Conservation (phyloP, 2,329 filamentous ascomycete species). For the Cladosporium sp. region DNA sequence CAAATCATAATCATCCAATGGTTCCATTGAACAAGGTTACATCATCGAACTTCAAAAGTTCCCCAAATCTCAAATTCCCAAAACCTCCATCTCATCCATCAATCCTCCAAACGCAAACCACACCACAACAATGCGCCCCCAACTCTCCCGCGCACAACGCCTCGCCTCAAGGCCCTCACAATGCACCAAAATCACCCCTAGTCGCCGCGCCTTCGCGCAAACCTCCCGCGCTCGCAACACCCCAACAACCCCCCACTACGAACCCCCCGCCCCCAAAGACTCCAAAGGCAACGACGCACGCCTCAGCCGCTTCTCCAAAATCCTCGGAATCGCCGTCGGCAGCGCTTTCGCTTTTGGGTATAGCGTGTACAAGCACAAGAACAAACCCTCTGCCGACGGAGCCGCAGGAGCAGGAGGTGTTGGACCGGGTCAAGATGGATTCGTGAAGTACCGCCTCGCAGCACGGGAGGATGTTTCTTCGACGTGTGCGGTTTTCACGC, state of each 20-base stretch:
- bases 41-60: not conserved
- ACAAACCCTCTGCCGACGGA: not conserved
- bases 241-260: constrained; percentile 1
- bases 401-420: not conserved
- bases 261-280: constrained; percentile 18
- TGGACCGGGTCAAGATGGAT: constrained; percentile 18
- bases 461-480: constrained; percentile 63
- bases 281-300: constrained; percentile 18
- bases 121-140: constrained; percentile 10
- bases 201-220: constrained; percentile 6
- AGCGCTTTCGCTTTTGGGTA: constrained; percentile 11
- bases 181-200: not conserved
- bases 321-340: constrained; percentile 16
- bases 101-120: not conserved
- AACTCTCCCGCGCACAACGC: not conserved
- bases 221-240: not conserved
- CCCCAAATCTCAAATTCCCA: constrained; percentile 1
- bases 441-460: constrained; percentile 59
- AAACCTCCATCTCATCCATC: not conserved
- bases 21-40: not conserved
- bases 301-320: constrained; percentile 16
- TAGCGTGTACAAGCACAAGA: constrained; percentile 18
- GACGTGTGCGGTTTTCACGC: constrained; percentile 67
- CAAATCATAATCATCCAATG: not conserved
- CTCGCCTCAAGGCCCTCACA: not conserved